Base-by-base conservation (phyloP, 2,329 filamentous ascomycete genomes). In the Epichloe coenophiala region DNA sequence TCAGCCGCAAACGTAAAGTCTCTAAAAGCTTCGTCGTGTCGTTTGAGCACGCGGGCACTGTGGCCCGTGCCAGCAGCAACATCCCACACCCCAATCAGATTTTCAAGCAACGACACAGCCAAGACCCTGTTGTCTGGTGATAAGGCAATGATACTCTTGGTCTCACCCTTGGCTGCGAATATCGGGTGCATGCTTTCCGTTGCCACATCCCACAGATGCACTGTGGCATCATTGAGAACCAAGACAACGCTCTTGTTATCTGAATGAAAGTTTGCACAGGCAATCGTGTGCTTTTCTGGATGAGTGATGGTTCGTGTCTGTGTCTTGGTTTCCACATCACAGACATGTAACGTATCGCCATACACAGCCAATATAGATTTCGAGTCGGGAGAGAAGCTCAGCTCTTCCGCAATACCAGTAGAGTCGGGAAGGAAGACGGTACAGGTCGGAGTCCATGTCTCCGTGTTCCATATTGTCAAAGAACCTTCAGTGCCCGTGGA, bases 1-100 rank as follows among this genome's bases (percentile, higher is more conserved):
- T 54, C 49, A 21, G 49, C 49, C 5, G 52, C 49, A 17, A 54
- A 54, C n/a, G 52, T 45, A 33, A 54, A 54, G 19, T 54, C 52
- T 15, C 52, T 43, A 12, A 54, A 54, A 4, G 49, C 49, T 37
- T 51, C 52, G 27, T 49, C 43, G 39, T 54, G 46, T 12, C 52
- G 38, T 41, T 51, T 54, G 38, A 54, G 49, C 35, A 54, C 43
- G 5, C 52, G 52, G 27, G 49, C 52, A 44, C 39, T 54, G 42
- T 54, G 45, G 17, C 52, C 52, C 23, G 49, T 49, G 35, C 52
- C 52, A 9, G 49, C 42, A 19, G 52, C 49, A 36, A 54, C 44
- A 21, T 54, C 49, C 49, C 52, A 54, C 39, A 54, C 13, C 19
- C 52, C 52, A 41, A 54, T 54, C 38, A 54, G 37, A 27, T 54